Percentiles rank a stretch among this genome's conserved stretches.
phyloP scores from a whole-genome alignment of 2,329 filamentous ascomycete genomes.

The Zymoseptoria crescenta region DNA sequence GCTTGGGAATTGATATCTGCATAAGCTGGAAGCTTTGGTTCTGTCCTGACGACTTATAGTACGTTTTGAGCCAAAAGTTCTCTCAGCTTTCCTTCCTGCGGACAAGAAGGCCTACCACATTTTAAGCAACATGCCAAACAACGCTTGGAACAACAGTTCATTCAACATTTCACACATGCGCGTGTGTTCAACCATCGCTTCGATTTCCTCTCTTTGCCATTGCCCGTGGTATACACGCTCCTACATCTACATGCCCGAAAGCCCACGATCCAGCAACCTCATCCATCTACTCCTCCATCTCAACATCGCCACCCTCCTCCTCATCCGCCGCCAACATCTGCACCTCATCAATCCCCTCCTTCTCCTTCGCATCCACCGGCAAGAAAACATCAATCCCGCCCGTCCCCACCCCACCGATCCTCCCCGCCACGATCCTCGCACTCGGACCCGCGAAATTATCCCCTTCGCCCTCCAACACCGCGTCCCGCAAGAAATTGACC shows the following conservation, averaged over 20 bases:
- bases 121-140: too few relatives aligned
- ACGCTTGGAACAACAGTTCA: too few relatives aligned
- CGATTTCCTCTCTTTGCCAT: background rate
- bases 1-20: too few relatives aligned
- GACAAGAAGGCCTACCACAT: too few relatives aligned
- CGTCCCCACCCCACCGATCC: conserved; percentile 74
- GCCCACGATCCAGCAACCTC: background rate
- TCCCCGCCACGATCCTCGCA: conserved; percentile 79
- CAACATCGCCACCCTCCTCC: conserved; percentile 6
- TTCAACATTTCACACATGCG: too few relatives aligned
- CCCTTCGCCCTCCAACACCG: conserved; percentile 80
- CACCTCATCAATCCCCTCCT: conserved; percentile 5
- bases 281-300: background rate
- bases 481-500: conserved; percentile 84
- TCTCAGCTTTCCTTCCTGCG: too few relatives aligned
- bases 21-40: too few relatives aligned
- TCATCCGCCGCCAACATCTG: conserved; percentile 5
- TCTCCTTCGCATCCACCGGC: conserved; percentile 13
- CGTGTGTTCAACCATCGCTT: background rate
- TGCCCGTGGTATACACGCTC: background rate
- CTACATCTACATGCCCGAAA: background rate
- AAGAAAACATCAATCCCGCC: conserved; percentile 82
- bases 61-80: too few relatives aligned
- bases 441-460: conserved; percentile 82
- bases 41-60: too few relatives aligned